Evolutionary conservation across 2,329 filamentous ascomycete species (phyloP), one percentile per base, ranked within the genome.

Genomic region (Pestalotiopsis sp.): DNA sequence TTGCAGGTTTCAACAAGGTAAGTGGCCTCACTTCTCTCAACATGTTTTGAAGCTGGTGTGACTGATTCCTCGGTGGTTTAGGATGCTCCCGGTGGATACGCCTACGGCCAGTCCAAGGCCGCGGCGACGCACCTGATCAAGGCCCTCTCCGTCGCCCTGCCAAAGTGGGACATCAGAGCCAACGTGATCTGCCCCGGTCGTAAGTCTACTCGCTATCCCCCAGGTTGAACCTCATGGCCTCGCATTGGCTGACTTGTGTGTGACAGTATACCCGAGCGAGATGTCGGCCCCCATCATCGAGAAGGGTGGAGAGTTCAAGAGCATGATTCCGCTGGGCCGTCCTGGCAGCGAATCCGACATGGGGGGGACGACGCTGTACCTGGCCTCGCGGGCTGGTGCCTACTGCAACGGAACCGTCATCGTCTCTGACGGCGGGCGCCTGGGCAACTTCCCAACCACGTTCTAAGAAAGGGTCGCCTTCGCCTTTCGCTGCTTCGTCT

Each of bases 41-140:
- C 4, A 45, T 17, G 0, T 3, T n/a, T 62, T 3, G 59, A 31
- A 17, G 12, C 11, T 25, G 17, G 20, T 6, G 5, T 36, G 31
- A n/a, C 31, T 63, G 38, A 63, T 20, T 12, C 6, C 5, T n/a
- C 39, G 60, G 23, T 36, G 36, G 4, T 2, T 36, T 6, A 64
- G 62, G 64, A 45, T 13, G 23, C 41, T 0, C 91, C 93, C 31
- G 91, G 92, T 25, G 93, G 94, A 41, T 95, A 91, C 79, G 89
- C 90, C 0, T 96, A 96, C 77, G 93, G 92, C 17, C 88, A 92
- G 20, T 91, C 89, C 69, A 96, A 96, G 81, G 92, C 91, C 1
- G 93, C 90, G 0, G 90, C 90, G 0, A 91, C 91, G 7, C 90
- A 94, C 71, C 79, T 94, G 52, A 89, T 90, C 11, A 94, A 93